Percentiles rank a stretch among this genome's conserved stretches.
phyloP scores from a whole-genome alignment of 2,329 filamentous ascomycete species.

The Fusarium bactridioides region DNA sequence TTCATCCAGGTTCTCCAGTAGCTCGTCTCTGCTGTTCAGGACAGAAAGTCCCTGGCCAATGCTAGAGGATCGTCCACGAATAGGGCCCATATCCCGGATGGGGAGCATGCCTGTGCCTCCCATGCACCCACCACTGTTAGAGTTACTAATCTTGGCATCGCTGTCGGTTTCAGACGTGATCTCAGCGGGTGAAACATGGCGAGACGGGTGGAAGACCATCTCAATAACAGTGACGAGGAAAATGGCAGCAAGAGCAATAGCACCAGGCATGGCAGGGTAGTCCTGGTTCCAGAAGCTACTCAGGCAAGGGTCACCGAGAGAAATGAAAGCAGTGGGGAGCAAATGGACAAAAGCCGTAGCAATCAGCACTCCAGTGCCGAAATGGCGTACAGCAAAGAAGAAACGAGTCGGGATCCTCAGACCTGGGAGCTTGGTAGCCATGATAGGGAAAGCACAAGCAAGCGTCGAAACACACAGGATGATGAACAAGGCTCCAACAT shows the following conservation, averaged over 20 bases:
- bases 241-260: conserved; percentile 81
- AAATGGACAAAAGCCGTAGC: conserved; percentile 84
- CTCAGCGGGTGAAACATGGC: conserved; percentile 41
- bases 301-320: conserved; percentile 71
- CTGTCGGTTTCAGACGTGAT: background rate
- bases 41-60: conserved; percentile 46
- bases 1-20: conserved; percentile 21
- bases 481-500: conserved; percentile 65
- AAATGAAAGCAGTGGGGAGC: conserved; percentile 70
- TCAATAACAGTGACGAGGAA: conserved; percentile 84
- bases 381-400: conserved; percentile 70
- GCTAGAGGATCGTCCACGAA: conserved; percentile 46
- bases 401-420: conserved; percentile 63
- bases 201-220: conserved; percentile 65
- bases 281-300: conserved; percentile 77
- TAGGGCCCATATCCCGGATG: conserved; percentile 46
- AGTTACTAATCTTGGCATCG: background rate
- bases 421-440: conserved; percentile 60
- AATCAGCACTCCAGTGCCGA: conserved; percentile 78
- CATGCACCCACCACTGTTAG: conserved; percentile 36
- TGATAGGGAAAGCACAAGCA: conserved; percentile 61
- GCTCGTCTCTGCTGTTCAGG: conserved; percentile 37
- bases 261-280: conserved; percentile 80
- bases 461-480: conserved; percentile 57
- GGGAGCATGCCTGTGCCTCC: conserved; percentile 41